Conservation (phyloP, 2,329 filamentous ascomycete species). For the Coniochaeta ligniaria region DNA sequence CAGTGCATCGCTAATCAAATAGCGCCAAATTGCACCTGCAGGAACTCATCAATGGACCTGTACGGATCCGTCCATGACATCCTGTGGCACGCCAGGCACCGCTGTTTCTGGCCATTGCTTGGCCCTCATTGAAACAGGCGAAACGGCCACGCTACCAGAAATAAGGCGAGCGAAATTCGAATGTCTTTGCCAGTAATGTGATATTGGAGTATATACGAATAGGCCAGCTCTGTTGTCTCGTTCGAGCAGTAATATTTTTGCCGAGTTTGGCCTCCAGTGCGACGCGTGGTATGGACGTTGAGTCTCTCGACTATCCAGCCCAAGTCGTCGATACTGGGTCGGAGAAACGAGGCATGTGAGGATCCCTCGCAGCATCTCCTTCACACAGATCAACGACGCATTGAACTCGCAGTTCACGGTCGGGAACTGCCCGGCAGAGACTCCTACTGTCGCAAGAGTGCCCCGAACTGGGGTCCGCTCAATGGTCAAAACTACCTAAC, state of each 20-base stretch:
- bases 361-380: neutral
- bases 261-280: neutral
- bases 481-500: neutral
- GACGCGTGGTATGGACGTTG: neutral
- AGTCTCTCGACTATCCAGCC: no score
- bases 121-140: neutral
- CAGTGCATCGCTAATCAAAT: neutral
- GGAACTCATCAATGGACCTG: neutral
- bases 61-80: neutral
- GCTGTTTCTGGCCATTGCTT: neutral
- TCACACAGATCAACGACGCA: neutral
- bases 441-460: neutral
- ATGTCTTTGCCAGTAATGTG: neutral
- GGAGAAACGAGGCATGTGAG: neutral
- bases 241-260: no score
- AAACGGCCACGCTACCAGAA: neutral
- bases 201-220: neutral
- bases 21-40: neutral
- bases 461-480: neutral
- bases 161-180: neutral
- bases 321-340: neutral
- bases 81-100: neutral
- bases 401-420: neutral
- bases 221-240: no score
- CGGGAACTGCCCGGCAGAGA: neutral